Percentiles rank a stretch among this genome's conserved stretches.
Conservation (phyloP, 1,284 basidiomycete genomes). For the Phylloporus sp. region DNA sequence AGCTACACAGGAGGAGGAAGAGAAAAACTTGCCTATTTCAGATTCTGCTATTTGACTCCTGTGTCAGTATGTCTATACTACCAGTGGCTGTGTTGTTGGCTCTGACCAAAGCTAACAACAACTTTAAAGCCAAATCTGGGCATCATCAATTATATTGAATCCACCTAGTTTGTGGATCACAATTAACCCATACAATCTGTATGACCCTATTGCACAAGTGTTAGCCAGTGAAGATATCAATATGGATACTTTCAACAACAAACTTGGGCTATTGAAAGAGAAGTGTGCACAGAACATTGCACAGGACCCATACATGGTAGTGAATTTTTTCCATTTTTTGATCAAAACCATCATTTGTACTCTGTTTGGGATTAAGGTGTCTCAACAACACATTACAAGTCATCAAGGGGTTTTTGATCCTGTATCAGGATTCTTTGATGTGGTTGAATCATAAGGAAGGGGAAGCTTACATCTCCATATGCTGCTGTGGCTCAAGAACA, state of each 20-base stretch:
- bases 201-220: background rate
- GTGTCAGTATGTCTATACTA: too few species aligned
- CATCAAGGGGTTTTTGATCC: background rate
- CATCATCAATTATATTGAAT: too few species aligned
- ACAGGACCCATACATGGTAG: background rate
- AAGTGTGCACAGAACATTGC: background rate
- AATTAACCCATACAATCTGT: background rate
- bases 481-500: background rate
- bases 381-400: too few species aligned
- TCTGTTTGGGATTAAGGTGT: background rate
- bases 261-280: background rate
- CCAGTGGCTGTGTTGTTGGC: too few species aligned
- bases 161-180: background rate
- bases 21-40: too few species aligned
- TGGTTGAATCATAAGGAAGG: background rate
- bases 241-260: background rate
- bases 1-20: too few species aligned
- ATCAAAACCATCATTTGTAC: background rate
- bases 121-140: too few species aligned
- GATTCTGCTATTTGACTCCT: too few species aligned
- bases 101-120: too few species aligned
- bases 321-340: background rate
- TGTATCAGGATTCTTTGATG: background rate
- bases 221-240: background rate
- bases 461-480: background rate